Base-by-base conservation (phyloP, 371 early-diverging fungal genomes). In the Circinella minor region DNA sequence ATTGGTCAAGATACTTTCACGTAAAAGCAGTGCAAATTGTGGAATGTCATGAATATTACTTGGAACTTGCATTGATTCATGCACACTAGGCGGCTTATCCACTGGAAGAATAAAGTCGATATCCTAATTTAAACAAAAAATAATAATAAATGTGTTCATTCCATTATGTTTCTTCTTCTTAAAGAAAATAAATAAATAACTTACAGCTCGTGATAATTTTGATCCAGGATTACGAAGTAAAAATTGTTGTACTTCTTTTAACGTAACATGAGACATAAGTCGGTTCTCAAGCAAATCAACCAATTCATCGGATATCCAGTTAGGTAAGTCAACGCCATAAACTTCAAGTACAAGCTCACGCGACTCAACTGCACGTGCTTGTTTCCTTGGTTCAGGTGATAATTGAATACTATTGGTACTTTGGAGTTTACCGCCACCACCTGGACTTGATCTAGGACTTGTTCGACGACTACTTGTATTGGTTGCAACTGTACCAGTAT, bases 271-370 rank as follows among this genome's bases (percentile, higher is more conserved):
- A 15, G 85, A 86, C 10, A 88, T 86, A 13, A 91, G 76, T 55
- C 89, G 82, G 46, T 76, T 81, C 59, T 92, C 90, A 18, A 95
- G 80, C 75, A 92, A 75, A 3, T 77, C 77, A n/a, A 90, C 87
- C 6, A 94, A 82, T 18, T 93, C 92, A 38, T 82, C 82, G 0
- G 89, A 89, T 38, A 93, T 88, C 57, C 89, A 87, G 14, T 69
- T 73, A 3, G 93, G 90, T 1, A 74, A 63, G n/a, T 94, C 91
- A 8, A 94, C 84, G 7, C 96, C 95, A 74, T 86, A 89, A 1
- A 95, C 91, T 55, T 93, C 88, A 20, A 95, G 71, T 3, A 88
- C 80, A 6, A 95, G 70, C 39, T 86, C 86, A n/a, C 90, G 74
- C 0, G 85, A 73, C 38, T 88, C 89, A n/a, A 65, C 71, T 37